These are phyloP conservation scores for Cryptomeria japonica DNA, from an alignment of 75 land plant genomes.

Conservation along the genomic window DNA sequence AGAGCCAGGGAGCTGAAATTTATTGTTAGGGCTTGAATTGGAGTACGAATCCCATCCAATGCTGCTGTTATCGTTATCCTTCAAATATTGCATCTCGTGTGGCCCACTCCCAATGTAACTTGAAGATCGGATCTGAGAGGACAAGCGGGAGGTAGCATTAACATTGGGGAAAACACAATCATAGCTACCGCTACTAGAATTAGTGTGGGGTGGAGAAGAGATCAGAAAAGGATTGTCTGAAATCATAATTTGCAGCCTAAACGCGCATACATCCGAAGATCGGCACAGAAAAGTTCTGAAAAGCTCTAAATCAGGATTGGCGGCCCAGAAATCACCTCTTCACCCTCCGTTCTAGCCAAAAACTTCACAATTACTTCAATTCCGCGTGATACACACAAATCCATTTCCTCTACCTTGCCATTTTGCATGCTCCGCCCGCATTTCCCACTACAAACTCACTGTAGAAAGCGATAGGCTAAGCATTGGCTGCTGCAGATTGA, in stretches of 20 bases:
- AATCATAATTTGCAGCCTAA: conserved; percentile 28
- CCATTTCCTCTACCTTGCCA: conserved; percentile 14
- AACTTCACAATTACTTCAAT: not conserved
- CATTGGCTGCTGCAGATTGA: not conserved
- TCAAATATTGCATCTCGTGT: not conserved
- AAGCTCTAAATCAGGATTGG: not conserved
- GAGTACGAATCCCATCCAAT: not conserved
- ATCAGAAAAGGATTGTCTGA: conserved; percentile 32
- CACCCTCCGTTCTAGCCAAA: conserved; percentile 14
- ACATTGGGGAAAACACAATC: conserved; percentile 23
- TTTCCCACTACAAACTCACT: conserved; percentile 5
- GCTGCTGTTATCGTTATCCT: not conserved
- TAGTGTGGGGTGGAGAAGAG: not conserved
- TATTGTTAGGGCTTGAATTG: not conserved
- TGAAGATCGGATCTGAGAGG: conserved; percentile 23
- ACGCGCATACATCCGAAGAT: not conserved
- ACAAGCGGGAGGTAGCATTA: conserved; percentile 17
- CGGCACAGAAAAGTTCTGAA: not conserved
- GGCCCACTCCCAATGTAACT: conserved; percentile 8
- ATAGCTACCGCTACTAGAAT: not conserved
- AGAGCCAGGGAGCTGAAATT: conserved; percentile 10
- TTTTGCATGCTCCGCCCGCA: conserved; percentile 6
- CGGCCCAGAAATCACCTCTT: conserved; percentile 9
- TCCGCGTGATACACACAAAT: not conserved
- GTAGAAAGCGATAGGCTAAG: not conserved